A percentile compares a stretch with the other conserved stretches of the same genome.
Evolutionary conservation across 805 yeast genomes (phyloP).

Genomic region (Candida boleticola): DNA sequence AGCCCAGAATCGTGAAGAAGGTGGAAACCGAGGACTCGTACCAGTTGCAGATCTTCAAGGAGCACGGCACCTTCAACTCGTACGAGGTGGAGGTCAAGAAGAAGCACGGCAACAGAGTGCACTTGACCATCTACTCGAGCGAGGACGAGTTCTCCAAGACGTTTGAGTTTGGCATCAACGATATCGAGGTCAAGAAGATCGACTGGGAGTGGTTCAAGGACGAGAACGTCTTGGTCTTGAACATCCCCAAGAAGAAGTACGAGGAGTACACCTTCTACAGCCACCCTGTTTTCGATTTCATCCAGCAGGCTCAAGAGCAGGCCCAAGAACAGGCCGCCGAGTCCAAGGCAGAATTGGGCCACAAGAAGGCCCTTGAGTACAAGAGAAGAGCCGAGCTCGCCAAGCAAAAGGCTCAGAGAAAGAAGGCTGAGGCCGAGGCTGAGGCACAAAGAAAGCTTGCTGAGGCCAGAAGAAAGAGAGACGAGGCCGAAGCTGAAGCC

Average conservation of each 20-base stretch:
- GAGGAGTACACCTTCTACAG: constrained; percentile 16
- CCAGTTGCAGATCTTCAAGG: constrained; percentile 37
- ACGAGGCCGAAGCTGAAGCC: constrained; percentile 6
- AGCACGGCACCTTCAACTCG: constrained; percentile 30
- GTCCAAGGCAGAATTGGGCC: not conserved
- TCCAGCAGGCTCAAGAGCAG: constrained; percentile 3
- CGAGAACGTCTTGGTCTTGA: constrained; percentile 33
- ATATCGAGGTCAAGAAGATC: constrained; percentile 30
- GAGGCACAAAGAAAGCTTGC: not conserved
- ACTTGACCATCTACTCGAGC: constrained; percentile 20
- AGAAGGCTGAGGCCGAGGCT: constrained; percentile 4
- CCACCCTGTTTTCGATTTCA: constrained; percentile 10
- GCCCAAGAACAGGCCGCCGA: not conserved
- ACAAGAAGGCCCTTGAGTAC: constrained; percentile 6
- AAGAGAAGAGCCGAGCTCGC: constrained; percentile 3
- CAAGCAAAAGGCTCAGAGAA: constrained; percentile 5
- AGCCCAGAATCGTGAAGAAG: constrained; percentile 33
- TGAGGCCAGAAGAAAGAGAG: constrained; percentile 2
- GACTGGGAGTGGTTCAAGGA: constrained; percentile 31
- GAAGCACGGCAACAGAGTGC: constrained; percentile 15
- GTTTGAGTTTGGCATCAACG: constrained; percentile 28
- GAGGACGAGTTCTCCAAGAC: constrained; percentile 30
- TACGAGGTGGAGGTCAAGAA: constrained; percentile 29
- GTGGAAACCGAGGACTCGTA: constrained; percentile 32
- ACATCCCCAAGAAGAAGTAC: constrained; percentile 29